Evolutionary conservation across 2,329 filamentous ascomycete genomes (phyloP), one percentile per base, ranked within the genome.

Genomic region (Emmonsiellopsis sp.): DNA sequence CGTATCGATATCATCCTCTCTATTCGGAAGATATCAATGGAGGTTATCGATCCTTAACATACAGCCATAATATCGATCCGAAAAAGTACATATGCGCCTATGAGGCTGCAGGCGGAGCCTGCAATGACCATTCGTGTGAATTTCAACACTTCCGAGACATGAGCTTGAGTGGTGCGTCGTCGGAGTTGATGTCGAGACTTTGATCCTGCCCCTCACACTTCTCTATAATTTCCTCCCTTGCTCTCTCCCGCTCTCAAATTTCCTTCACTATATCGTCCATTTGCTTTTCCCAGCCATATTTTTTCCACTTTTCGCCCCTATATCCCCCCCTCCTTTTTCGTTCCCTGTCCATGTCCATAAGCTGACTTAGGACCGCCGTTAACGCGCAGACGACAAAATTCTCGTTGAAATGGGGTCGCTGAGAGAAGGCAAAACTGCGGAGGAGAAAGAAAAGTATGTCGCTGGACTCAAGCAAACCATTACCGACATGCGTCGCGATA

Each of bases 31-130:
- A 81, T 54, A 83, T 95, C 54, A 68, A 81, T 53, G 86, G 85
- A 57, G 92, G 92, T 43, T 85, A 90, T 65, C 85, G 86, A 66
- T 97, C 93, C 59, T 78, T 94, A 75, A 97, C 91, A 43, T 97
- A 92, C 73, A 96, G 89, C 73, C 88, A 95, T 71, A 85, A 84
- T 61, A 95, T 98, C 70, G 84, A 96, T 67, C 78, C 84, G 26
- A 77, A 82, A 56, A 84, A 80, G 61, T 80, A 81, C 57, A 66
- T 97, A 48, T 98, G 93, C 70, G 85, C 83, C 38, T 85, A 82
- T 63, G 88, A 95, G 69, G 73, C 87, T 58, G 76, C 78, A 47
- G 84, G 83, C 51, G 82, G 83, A 56, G 74, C 77, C 60, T 97
- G 93, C 79, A 84, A 85, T 61, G 87, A 91, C 65, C 68, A 73